Base-by-base conservation (phyloP, 2,329 filamentous ascomycete genomes). In the Lachnellula occidentalis region DNA sequence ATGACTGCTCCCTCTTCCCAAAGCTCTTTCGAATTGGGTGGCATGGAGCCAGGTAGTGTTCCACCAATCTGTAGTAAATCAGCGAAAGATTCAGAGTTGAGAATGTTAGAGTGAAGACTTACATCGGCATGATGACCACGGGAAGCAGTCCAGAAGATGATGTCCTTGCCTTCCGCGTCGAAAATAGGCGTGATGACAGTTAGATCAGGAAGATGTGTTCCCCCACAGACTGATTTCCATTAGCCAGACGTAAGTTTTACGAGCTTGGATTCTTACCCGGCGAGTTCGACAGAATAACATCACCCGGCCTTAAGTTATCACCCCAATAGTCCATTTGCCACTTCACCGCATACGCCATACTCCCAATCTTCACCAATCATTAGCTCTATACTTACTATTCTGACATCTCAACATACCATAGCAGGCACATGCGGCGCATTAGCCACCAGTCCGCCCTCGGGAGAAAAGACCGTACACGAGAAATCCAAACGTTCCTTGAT, bases 81-180 rank as follows among this genome's bases (percentile, higher is more conserved):
- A 53, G 17, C 4, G 17, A 8, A 9, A 11, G 4, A 19, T 45
- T 17, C 21, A 9, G 6, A 45, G 6, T 14, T 22, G 1, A 12
- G 11, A 46, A 12, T 7, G 21, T 1, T 9, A 31, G 9, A 9
- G 9, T 31, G 9, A 31, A 27, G 24, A 37, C 45, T 24, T 48
- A 53, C 51, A 62, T 92, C 88, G 5, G 88, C 88, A 63, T 92
- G 88, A 67, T 92, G 88, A 0, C 87, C 88, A 37, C 88, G 80
- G 4, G 86, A 90, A 0, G 88, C 88, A n/a, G 90, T 88, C 60
- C 91, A 92, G 71, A 92, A 92, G 54, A 91, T 78, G 55, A 92
- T 90, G 19, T 50, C 42, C 19, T 85, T 80, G 4, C 83, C 83
- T 21, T 70, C 68, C 6, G 22, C 6, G 59, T 82, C 83, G 69